Evolutionary conservation across 1,284 basidiomycete species (phyloP).

Genomic region (Violaceomyces palustris): DNA sequence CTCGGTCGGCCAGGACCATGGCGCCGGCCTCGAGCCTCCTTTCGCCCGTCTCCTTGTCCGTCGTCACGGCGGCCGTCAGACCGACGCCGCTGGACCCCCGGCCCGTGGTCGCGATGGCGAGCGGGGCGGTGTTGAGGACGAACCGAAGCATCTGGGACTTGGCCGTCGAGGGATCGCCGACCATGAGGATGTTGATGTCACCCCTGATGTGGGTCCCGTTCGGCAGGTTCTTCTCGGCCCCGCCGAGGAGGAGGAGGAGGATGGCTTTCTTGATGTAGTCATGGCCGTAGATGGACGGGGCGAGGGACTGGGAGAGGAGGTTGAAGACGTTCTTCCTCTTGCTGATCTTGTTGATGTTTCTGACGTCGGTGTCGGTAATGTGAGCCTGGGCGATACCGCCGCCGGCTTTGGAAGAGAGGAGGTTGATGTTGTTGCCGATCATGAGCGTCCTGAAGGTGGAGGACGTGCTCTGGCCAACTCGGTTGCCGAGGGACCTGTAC

Average conservation of each 20-base stretch:
- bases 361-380: slow-evolving; percentile 89
- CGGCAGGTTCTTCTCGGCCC: slow-evolving; percentile 92
- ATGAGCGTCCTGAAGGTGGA: slow-evolving; percentile 83
- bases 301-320: slow-evolving; percentile 87
- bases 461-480: slow-evolving; percentile 65
- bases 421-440: slow-evolving; percentile 89
- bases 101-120: slow-evolving; percentile 97
- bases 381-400: slow-evolving; percentile 91
- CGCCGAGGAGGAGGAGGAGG: slow-evolving; percentile 84
- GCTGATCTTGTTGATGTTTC: slow-evolving; percentile 89
- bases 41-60: slow-evolving; percentile 91
- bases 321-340: slow-evolving; percentile 77
- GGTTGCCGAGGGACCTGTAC: slow-evolving; percentile 85
- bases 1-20: slow-evolving; percentile 99
- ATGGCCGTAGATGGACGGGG: slow-evolving; percentile 94
- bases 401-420: slow-evolving; percentile 92
- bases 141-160: slow-evolving; percentile 96
- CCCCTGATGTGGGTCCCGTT: slow-evolving; percentile 99
- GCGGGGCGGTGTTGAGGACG: slow-evolving; percentile 88
- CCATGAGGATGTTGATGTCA: slow-evolving; percentile 99
- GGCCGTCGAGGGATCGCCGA: slow-evolving; percentile 95
- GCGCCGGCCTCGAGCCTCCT: slow-evolving; percentile 93
- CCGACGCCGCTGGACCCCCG: slow-evolving; percentile 96
- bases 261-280: slow-evolving; percentile 94
- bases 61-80: slow-evolving; percentile 98